These are phyloP conservation scores for Glycine tomentella DNA, from an alignment of 306 rosid species.

Conservation along the genomic window DNA sequence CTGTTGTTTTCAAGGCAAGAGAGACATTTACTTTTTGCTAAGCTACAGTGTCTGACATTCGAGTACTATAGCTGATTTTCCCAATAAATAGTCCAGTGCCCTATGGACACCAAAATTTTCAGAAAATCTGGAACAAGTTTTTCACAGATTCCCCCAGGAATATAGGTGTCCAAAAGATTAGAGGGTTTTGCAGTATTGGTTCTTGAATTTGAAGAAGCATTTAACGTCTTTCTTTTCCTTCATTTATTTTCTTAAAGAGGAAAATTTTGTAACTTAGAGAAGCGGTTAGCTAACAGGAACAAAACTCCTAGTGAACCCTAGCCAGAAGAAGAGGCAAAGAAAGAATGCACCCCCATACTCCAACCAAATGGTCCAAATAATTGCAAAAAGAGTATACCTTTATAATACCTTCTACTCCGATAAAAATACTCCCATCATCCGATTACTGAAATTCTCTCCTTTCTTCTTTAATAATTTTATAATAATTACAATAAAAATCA, in stretches of 20 bases:
- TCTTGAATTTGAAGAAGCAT: constrained; percentile 2
- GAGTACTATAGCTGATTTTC: not conserved
- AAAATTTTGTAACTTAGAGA: not conserved
- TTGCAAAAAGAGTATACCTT: too few relatives aligned
- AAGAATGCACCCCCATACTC: too few relatives aligned
- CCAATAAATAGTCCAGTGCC: not conserved
- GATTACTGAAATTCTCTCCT: not conserved
- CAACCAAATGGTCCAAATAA: too few relatives aligned
- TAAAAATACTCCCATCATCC: constrained; percentile 11
- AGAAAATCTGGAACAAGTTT: not conserved
- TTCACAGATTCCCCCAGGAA: not conserved
- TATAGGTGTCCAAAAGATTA: not conserved
- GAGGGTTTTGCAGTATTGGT: not conserved
- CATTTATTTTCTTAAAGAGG: not conserved
- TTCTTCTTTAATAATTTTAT: constrained; percentile 2
- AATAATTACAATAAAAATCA: not conserved
- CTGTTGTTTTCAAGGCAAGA: not conserved
- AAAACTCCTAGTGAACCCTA: not conserved
- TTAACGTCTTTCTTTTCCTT: not conserved
- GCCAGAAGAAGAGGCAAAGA: not conserved
- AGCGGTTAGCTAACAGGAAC: constrained; percentile 9
- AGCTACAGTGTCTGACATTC: constrained; percentile 6
- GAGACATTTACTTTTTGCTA: not conserved
- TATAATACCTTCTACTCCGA: not conserved
- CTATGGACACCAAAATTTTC: not conserved